phyloP scores from a whole-genome alignment of 225 moss, liverwort and hornwort species.

The Pleurozium schreberi region DNA sequence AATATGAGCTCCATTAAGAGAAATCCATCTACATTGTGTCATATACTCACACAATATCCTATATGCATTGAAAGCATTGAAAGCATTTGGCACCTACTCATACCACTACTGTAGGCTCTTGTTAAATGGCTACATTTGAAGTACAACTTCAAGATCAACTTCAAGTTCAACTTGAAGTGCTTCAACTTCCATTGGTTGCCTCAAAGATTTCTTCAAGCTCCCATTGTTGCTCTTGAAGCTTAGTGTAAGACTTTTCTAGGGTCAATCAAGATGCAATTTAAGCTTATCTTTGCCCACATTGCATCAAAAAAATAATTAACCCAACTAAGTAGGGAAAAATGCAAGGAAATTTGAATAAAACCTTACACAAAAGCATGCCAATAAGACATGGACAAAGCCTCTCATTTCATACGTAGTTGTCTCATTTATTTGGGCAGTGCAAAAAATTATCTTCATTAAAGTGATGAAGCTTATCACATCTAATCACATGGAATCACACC shows the following conservation, averaged over 20 bases:
- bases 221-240: not conserved
- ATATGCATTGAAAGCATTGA: not conserved
- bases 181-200: fast-evolving
- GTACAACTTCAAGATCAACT: too few species aligned
- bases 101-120: fast-evolving
- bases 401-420: not conserved
- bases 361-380: not conserved
- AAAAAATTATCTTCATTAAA: too few species aligned
- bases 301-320: not conserved
- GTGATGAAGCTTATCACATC: not conserved
- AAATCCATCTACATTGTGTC: not conserved
- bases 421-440: not conserved
- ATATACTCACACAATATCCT: not conserved
- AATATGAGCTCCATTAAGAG: not conserved
- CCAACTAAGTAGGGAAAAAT: too few species aligned
- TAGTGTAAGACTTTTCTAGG: too few species aligned
- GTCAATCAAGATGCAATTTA: too few species aligned
- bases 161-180: too few species aligned
- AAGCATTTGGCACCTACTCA: not conserved
- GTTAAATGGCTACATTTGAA: fast-evolving
- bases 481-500: too few species aligned
- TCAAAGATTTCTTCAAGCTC: not conserved
- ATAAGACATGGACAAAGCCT: not conserved
- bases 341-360: not conserved
- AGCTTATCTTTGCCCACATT: not conserved